Evolutionary conservation across 441 rosid genomes (phyloP).

Genomic region (Kokia cookei): DNA sequence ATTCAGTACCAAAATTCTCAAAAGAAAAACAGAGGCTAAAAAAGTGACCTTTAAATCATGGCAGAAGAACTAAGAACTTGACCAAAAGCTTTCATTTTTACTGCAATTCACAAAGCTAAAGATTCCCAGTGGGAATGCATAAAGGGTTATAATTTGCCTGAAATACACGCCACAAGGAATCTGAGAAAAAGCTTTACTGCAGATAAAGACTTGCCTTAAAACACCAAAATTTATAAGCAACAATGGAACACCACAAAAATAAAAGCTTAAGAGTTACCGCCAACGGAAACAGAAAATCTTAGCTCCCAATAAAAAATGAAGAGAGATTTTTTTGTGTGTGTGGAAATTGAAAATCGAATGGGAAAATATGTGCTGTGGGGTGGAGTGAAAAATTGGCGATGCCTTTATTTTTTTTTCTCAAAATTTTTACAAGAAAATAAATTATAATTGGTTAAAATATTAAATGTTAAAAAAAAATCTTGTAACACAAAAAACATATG

Average conservation of each 20-base stretch:
- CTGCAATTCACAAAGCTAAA: slow-evolving; percentile 20
- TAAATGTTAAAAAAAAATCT: too few relatives aligned
- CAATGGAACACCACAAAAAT: not conserved
- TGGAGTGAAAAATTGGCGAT: too few relatives aligned
- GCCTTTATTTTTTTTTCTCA: too few relatives aligned
- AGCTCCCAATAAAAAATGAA: not conserved
- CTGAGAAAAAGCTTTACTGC: not conserved
- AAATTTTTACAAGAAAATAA: too few relatives aligned
- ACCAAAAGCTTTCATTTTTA: slow-evolving; percentile 9
- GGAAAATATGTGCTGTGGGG: too few relatives aligned
- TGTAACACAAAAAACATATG: too few relatives aligned
- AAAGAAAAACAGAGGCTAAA: not conserved
- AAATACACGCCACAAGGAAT: slow-evolving; percentile 5
- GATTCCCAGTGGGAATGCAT: slow-evolving; percentile 17
- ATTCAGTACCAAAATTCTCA: not conserved
- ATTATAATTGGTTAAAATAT: too few relatives aligned
- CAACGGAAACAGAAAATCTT: not conserved
- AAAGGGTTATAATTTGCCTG: slow-evolving; percentile 9
- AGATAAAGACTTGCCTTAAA: slow-evolving; percentile 3
- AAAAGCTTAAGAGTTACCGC: not conserved
- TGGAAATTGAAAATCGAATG: not conserved
- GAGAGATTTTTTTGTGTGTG: not conserved
- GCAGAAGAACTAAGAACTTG: too few relatives aligned
- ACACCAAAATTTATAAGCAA: not conserved
- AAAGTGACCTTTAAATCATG: not conserved